These are phyloP conservation scores for Stephanodiscus triporus DNA, from an alignment of 108 stramenopile genomes.

Conservation along the genomic window DNA sequence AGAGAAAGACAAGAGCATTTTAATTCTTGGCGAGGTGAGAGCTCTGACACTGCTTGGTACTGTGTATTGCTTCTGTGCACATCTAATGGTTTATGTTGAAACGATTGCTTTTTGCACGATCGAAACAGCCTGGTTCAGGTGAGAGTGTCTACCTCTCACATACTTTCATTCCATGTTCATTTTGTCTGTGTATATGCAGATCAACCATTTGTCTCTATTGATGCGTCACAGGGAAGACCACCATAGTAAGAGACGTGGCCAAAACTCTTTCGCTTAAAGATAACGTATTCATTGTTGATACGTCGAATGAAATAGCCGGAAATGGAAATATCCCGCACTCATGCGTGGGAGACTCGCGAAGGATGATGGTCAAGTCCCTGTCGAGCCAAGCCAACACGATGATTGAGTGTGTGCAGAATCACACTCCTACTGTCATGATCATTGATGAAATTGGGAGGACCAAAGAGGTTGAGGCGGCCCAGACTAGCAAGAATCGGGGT, in stretches of 20 bases:
- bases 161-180: background rate
- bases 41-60: constrained; percentile 22
- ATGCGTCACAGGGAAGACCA: constrained; percentile 29
- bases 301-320: constrained; percentile 72
- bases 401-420: constrained; percentile 79
- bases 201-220: too few species aligned
- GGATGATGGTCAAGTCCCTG: constrained; percentile 62
- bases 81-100: background rate
- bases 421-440: constrained; percentile 66
- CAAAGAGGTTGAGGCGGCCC: constrained; percentile 62
- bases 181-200: background rate
- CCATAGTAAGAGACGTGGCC: constrained; percentile 57
- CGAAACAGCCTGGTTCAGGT: background rate
- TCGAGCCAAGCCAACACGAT: constrained; percentile 56
- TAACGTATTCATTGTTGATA: constrained; percentile 64
- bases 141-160: background rate
- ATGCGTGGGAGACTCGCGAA: constrained; percentile 58
- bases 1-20: constrained; percentile 25
- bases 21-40: constrained; percentile 43
- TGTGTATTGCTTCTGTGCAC: background rate
- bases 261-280: constrained; percentile 35
- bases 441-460: constrained; percentile 69
- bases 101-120: background rate
- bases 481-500: constrained; percentile 55
- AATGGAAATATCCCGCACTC: constrained; percentile 61